These are phyloP conservation scores for Pyrenula massariospora DNA, from an alignment of 495 filamentous ascomycete species.

Conservation along the genomic window DNA sequence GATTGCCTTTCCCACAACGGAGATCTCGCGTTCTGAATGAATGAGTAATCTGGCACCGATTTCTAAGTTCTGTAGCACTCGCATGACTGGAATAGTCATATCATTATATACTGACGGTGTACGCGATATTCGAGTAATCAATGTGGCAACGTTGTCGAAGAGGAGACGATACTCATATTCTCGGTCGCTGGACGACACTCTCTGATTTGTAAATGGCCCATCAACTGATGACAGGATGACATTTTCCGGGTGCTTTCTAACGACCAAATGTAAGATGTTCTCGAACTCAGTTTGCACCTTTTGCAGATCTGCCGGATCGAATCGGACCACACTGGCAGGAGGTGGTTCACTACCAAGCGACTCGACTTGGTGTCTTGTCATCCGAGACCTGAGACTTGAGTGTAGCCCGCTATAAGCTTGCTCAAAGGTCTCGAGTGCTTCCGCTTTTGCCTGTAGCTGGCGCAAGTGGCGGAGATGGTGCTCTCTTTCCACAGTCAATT, in stretches of 20 bases:
- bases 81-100: constrained; percentile 63
- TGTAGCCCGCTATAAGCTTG: constrained; percentile 52
- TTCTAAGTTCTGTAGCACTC: constrained; percentile 71
- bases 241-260: constrained; percentile 40
- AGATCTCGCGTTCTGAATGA: constrained; percentile 11
- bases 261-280: constrained; percentile 56
- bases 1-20: constrained; percentile 9
- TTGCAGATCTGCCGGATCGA: constrained; percentile 49
- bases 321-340: constrained; percentile 61
- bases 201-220: constrained; percentile 2
- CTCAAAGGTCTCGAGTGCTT: constrained; percentile 54
- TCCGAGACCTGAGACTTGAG: constrained; percentile 46
- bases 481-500: constrained; percentile 57
- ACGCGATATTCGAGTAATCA: constrained; percentile 51
- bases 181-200: constrained; percentile 12
- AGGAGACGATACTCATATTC: constrained; percentile 40
- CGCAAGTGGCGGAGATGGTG: constrained; percentile 44
- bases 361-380: constrained; percentile 46
- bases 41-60: constrained; percentile 38
- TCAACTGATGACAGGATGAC: constrained; percentile 13
- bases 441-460: constrained; percentile 42
- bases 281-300: constrained; percentile 73
- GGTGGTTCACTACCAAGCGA: constrained; percentile 49
- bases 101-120: constrained; percentile 73
- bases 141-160: constrained; percentile 57